Percentiles rank a stretch among this genome's conserved stretches.
Evolutionary conservation across 257 asterid species (phyloP).

Genomic region (Osmanthus fragrans): DNA sequence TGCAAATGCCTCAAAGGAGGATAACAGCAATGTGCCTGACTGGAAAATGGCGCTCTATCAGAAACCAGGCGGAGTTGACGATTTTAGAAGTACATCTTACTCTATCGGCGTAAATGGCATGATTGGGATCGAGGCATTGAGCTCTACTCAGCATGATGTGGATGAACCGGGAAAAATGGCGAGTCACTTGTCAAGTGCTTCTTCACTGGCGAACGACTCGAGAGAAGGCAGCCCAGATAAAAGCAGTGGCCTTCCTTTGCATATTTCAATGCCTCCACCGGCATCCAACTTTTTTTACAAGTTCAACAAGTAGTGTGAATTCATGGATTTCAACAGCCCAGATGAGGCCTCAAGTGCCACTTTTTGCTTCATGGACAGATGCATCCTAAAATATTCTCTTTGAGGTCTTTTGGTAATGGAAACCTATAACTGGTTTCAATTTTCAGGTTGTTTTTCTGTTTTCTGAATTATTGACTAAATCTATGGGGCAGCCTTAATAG

Average conservation of each 20-base stretch:
- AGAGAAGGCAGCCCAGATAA: conserved; percentile 68
- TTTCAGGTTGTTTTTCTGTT: conserved; percentile 5
- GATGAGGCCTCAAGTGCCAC: conserved; percentile 73
- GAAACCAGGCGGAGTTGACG: conserved; percentile 32
- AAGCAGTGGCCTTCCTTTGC: conserved; percentile 29
- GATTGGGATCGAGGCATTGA: conserved; percentile 33
- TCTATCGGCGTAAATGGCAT: conserved; percentile 29
- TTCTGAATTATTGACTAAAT: conserved; percentile 10
- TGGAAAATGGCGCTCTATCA: conserved; percentile 57
- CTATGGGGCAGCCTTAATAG: conserved; percentile 28
- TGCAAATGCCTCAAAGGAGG: conserved; percentile 24
- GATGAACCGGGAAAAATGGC: conserved; percentile 32
- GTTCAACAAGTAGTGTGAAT: conserved; percentile 29
- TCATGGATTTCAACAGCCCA: conserved; percentile 65
- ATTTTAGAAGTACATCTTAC: conserved; percentile 35
- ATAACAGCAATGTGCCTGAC: conserved; percentile 27
- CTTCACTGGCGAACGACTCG: conserved; percentile 57
- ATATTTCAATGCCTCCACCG: conserved; percentile 39
- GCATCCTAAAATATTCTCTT: conserved; percentile 36
- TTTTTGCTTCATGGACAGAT: conserved; percentile 91
- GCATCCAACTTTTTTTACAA: conserved; percentile 43
- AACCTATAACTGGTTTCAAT: background rate
- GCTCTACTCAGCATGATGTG: conserved; percentile 26
- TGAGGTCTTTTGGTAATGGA: conserved; percentile 15
- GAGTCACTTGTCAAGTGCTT: conserved; percentile 39